A percentile compares a stretch with the other conserved stretches of the same genome.
Conservation (phyloP, 306 rosid genomes). For the Geum urbanum region DNA sequence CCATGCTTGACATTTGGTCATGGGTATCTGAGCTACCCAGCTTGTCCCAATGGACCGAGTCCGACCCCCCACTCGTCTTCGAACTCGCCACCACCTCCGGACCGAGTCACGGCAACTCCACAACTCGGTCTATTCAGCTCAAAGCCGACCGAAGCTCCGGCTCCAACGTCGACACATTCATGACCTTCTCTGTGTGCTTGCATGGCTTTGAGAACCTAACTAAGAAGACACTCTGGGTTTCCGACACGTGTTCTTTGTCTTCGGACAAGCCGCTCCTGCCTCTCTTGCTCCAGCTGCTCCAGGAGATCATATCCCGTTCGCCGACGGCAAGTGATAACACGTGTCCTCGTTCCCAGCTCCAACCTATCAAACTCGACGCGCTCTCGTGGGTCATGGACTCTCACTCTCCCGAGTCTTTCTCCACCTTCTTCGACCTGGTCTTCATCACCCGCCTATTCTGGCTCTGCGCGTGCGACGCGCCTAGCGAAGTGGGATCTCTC, state of each 20-base stretch:
- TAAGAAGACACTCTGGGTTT: constrained; percentile 60
- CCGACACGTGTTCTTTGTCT: constrained; percentile 57
- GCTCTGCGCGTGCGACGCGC: constrained; percentile 76
- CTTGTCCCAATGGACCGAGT: constrained; percentile 46
- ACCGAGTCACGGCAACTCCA: constrained; percentile 15
- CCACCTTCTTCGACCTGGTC: constrained; percentile 68
- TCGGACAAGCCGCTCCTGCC: constrained; percentile 74
- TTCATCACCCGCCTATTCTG: constrained; percentile 76
- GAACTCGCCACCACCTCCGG: constrained; percentile 53
- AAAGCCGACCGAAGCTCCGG: constrained; percentile 50
- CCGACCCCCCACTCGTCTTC: constrained; percentile 38
- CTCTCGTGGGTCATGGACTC: constrained; percentile 85
- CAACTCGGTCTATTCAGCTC: constrained; percentile 48
- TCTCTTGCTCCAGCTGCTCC: constrained; percentile 72
- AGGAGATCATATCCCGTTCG: constrained; percentile 69
- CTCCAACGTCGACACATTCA: constrained; percentile 38
- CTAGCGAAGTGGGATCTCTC: constrained; percentile 67
- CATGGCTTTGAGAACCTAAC: constrained; percentile 44
- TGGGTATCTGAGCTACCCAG: constrained; percentile 77
- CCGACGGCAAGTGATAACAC: constrained; percentile 64
- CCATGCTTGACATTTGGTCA: constrained; percentile 69
- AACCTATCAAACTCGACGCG: constrained; percentile 67
- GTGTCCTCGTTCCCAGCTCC: constrained; percentile 82
- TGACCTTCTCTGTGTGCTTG: constrained; percentile 50
- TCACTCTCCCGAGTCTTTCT: constrained; percentile 75